phyloP scores from a whole-genome alignment of 768 basidiomycete species.

The Russula vinacea region DNA sequence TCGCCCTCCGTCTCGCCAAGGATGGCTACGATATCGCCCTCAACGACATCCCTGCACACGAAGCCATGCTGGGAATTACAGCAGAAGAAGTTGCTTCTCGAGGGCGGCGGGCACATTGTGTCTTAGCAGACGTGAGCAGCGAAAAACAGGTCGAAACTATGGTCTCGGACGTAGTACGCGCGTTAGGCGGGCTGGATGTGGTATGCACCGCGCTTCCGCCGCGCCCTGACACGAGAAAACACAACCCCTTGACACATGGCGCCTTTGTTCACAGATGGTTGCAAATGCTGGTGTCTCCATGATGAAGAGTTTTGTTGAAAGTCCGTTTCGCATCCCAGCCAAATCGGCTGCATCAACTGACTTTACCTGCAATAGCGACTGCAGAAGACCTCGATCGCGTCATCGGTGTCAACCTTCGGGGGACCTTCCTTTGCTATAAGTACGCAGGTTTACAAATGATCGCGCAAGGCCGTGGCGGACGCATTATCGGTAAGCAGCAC shows the following conservation, averaged over 20 bases:
- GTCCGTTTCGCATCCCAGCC: slow-evolving; percentile 19
- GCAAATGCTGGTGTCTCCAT: slow-evolving; percentile 33
- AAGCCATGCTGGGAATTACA: slow-evolving; percentile 33
- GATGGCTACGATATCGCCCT: slow-evolving; percentile 38
- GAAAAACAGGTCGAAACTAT: slow-evolving; percentile 33
- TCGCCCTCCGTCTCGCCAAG: slow-evolving; percentile 38
- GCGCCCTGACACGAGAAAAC: background rate
- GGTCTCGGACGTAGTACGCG: slow-evolving; percentile 30
- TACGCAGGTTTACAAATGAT: slow-evolving; percentile 32
- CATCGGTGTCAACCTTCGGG: slow-evolving; percentile 29
- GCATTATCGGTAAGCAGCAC: slow-evolving; percentile 30
- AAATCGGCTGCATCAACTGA: background rate
- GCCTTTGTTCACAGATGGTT: slow-evolving; percentile 30
- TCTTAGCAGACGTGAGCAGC: slow-evolving; percentile 23
- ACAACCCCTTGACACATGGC: background rate
- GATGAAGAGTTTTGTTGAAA: slow-evolving; percentile 25
- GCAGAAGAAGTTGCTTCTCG: slow-evolving; percentile 28
- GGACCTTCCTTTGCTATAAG: slow-evolving; percentile 32
- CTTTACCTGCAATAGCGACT: slow-evolving; percentile 18
- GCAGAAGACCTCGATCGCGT: slow-evolving; percentile 30
- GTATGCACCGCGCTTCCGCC: slow-evolving; percentile 28
- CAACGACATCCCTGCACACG: slow-evolving; percentile 36
- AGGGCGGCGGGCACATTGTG: slow-evolving; percentile 30
- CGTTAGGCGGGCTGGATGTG: slow-evolving; percentile 36
- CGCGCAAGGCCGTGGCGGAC: slow-evolving; percentile 31